Percentiles rank a stretch among this genome's conserved stretches.
Conservation (phyloP, 495 filamentous ascomycete species). For the Neurospora sp. region DNA sequence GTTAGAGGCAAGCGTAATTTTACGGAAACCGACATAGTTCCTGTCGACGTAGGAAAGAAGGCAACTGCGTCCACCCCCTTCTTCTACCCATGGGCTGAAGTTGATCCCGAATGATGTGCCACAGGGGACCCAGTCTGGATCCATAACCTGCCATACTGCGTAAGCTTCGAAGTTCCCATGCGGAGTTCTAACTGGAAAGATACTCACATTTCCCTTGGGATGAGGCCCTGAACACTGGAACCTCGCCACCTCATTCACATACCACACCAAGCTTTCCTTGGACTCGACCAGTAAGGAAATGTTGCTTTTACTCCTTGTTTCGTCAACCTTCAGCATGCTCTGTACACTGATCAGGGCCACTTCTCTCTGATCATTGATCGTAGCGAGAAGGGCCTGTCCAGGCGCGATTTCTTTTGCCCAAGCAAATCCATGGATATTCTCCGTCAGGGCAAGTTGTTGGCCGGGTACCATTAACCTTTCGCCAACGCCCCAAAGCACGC, state of each 20-base stretch:
- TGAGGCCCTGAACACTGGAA: conserved; percentile 36
- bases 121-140: conserved; percentile 29
- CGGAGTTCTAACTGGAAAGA: neutral
- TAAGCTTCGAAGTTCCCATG: neutral
- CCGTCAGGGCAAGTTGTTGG: conserved; percentile 20
- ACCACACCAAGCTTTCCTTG: conserved; percentile 26
- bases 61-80: conserved; percentile 17
- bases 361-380: conserved; percentile 32
- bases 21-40: conserved; percentile 37
- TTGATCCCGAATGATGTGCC: conserved; percentile 35
- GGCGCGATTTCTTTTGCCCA: conserved; percentile 34
- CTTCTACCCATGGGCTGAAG: conserved; percentile 33
- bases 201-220: conserved; percentile 21
- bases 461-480: conserved; percentile 34
- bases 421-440: conserved; percentile 33
- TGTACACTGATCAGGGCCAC: conserved; percentile 34
- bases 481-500: conserved; percentile 37
- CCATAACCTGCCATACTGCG: conserved; percentile 9
- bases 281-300: neutral
- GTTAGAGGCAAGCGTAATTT: conserved; percentile 19
- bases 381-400: conserved; percentile 28
- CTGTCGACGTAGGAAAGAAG: conserved; percentile 30
- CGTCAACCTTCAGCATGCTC: conserved; percentile 9
- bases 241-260: conserved; percentile 30
- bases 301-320: conserved; percentile 2